A percentile compares a stretch with the other conserved stretches of the same genome.
phyloP scores from a whole-genome alignment of 169 alveolate genomes.

The Plasmodium billcollinsi region DNA sequence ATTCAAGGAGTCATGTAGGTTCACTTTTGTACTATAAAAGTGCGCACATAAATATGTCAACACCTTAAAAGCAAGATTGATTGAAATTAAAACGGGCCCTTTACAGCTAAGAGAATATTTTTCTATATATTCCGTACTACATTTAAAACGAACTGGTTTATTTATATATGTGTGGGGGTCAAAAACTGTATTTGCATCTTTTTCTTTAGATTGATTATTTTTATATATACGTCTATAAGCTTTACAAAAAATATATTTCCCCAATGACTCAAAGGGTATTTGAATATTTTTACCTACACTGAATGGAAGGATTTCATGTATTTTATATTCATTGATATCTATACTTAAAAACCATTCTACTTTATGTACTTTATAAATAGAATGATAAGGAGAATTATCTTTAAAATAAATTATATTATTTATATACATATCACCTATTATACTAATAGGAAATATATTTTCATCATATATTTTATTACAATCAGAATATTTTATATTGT shows the following conservation, averaged over 20 bases:
- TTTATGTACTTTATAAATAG: constrained; percentile 27
- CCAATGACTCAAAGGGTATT: constrained; percentile 70
- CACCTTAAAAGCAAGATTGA: constrained; percentile 36
- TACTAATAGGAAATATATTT: constrained; percentile 25
- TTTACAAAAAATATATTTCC: constrained; percentile 75
- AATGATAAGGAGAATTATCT: constrained; percentile 43
- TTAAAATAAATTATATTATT: constrained; percentile 35
- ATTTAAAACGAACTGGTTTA: constrained; percentile 50
- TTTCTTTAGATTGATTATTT: constrained; percentile 17
- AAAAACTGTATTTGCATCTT: constrained; percentile 26
- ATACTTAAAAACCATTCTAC: constrained; percentile 74
- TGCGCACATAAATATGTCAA: constrained; percentile 32
- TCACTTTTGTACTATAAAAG: constrained; percentile 9
- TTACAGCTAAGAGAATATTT: constrained; percentile 29
- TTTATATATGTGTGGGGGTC: constrained; percentile 54
- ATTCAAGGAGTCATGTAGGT: constrained; percentile 48
- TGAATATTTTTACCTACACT: constrained; percentile 29
- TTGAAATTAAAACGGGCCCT: constrained; percentile 64
- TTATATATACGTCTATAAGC: constrained; percentile 63
- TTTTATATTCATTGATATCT: constrained; percentile 48
- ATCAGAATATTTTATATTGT: constrained; percentile 2
- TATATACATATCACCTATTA: constrained; percentile 56
- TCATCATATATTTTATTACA: constrained; percentile 15
- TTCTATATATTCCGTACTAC: constrained; percentile 42
- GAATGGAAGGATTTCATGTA: constrained; percentile 50